A percentile compares a stretch with the other conserved stretches of the same genome.
Evolutionary conservation across 345 rosid species (phyloP).

Genomic region (Excoecaria cochinchinensis): DNA sequence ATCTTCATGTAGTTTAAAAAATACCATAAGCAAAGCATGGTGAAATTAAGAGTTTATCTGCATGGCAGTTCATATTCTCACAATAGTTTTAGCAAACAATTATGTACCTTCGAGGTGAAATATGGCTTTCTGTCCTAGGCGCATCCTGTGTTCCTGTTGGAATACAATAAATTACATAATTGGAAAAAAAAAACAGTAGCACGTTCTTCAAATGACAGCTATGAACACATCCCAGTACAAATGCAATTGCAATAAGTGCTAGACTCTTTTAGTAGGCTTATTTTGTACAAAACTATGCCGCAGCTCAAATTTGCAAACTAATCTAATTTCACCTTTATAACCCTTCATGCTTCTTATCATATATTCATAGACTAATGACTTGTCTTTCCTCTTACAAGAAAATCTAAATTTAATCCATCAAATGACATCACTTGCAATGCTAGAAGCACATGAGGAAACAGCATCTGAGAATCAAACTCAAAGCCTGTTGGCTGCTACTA

Average conservation of each 20-base stretch:
- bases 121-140: constrained; percentile 84
- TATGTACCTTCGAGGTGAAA: constrained; percentile 84
- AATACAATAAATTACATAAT: constrained; percentile 8
- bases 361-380: background rate
- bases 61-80: background rate
- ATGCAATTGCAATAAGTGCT: background rate
- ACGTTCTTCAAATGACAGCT: background rate
- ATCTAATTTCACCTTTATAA: background rate
- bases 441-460: background rate
- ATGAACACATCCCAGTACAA: constrained; percentile 6
- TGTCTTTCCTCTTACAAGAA: background rate
- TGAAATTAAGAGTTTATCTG: background rate
- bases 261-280: background rate
- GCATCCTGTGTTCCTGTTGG: constrained; percentile 84
- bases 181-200: background rate
- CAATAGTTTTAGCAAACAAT: constrained; percentile 9
- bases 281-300: background rate
- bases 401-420: background rate
- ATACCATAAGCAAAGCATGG: background rate
- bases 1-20: background rate
- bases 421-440: background rate
- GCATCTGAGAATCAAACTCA: background rate
- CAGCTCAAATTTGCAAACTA: background rate
- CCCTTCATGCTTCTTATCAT: background rate
- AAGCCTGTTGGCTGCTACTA: background rate